Evolutionary conservation across 1,284 basidiomycete species (phyloP).

Genomic region (Melampsora larici-populina): DNA sequence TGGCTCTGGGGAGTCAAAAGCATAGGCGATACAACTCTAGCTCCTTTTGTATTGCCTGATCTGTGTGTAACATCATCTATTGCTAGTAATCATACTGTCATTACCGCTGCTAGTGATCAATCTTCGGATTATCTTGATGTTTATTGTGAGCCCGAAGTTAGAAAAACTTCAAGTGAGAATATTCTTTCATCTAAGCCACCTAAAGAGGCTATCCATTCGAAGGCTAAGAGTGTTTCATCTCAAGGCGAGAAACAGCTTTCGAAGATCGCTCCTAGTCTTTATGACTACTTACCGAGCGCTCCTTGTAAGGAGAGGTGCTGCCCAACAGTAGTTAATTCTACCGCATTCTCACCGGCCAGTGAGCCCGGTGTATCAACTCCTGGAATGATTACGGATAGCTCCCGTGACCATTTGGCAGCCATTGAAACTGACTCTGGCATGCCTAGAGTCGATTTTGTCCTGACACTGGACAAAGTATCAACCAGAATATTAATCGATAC

Average conservation of each 20-base stretch:
- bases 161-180: background rate
- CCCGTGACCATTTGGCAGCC: background rate
- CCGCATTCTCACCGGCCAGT: background rate
- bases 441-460: background rate
- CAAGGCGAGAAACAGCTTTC: background rate
- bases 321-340: background rate
- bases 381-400: background rate
- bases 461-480: background rate
- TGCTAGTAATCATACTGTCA: background rate
- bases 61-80: background rate
- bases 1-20: constrained; percentile 5
- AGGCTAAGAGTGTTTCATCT: background rate
- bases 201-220: background rate
- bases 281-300: no score
- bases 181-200: background rate
- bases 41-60: background rate
- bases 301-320: no score
- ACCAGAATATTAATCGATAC: constrained; percentile 1
- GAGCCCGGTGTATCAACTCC: background rate
- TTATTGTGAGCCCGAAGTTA: background rate
- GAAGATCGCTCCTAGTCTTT: no score
- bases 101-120: background rate
- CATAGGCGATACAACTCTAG: background rate
- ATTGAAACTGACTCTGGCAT: background rate
- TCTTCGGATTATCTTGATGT: background rate